Percentiles rank a stretch among this genome's conserved stretches.
phyloP scores from a whole-genome alignment of 192 early-diverging fungal genomes.

The Rhizoclosmatium globosum region DNA sequence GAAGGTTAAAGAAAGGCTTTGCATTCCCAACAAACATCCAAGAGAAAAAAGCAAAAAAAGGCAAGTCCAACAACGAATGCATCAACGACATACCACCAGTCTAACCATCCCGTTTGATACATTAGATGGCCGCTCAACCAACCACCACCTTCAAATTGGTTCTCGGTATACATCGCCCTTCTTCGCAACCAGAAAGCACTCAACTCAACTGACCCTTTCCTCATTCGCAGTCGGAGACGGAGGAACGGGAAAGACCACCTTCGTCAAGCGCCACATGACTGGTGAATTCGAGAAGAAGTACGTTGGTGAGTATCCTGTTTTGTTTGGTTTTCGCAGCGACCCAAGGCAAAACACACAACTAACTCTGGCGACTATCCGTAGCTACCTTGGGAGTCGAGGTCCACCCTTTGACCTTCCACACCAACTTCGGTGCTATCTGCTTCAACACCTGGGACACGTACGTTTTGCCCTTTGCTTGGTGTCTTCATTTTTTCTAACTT shows the following conservation, averaged over 20 bases:
- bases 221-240: constrained; percentile 86
- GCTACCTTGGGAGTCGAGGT: constrained; percentile 99
- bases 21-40: background rate
- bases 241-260: constrained; percentile 99
- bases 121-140: constrained; percentile 18
- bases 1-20: too few relatives aligned
- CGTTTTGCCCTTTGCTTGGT: constrained; percentile 8
- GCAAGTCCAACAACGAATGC: background rate
- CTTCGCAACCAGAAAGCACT: background rate
- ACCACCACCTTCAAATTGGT: constrained; percentile 88
- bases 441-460: constrained; percentile 99
- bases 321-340: background rate
- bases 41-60: constrained; percentile 4
- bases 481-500: background rate
- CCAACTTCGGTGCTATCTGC: constrained; percentile 94
- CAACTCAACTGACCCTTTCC: background rate
- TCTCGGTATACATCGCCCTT: constrained; percentile 69
- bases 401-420: constrained; percentile 97
- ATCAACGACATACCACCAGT: background rate
- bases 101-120: too few relatives aligned
- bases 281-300: constrained; percentile 99
- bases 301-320: constrained; percentile 73
- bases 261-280: constrained; percentile 99
- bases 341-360: background rate
- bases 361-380: constrained; percentile 35